Percentiles rank a stretch among this genome's conserved stretches.
Conservation (phyloP, 1,139 yeast genomes). For the Lodderomyces metapsilosis region DNA sequence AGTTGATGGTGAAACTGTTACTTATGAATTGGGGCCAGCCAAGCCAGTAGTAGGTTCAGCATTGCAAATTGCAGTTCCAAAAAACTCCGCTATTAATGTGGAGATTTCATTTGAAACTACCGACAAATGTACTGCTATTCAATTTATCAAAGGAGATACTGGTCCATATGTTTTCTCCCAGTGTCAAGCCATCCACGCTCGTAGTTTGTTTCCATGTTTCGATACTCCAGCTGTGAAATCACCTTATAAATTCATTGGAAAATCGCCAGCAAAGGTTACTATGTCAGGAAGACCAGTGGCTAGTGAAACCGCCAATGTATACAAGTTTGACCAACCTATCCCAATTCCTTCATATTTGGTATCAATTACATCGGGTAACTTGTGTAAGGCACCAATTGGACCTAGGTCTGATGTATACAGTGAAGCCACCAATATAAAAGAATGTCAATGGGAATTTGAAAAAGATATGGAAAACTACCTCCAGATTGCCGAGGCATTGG, state of each 20-base stretch:
- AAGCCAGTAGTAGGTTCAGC: conserved; percentile 34
- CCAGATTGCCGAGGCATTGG: conserved; percentile 31
- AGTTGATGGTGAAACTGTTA: conserved; percentile 21
- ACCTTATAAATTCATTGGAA: conserved; percentile 28
- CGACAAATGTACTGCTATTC: conserved; percentile 37
- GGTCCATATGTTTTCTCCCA: conserved; percentile 43
- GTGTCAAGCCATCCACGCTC: conserved; percentile 45
- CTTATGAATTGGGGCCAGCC: conserved; percentile 19
- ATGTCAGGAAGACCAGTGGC: conserved; percentile 37
- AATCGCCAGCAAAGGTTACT: conserved; percentile 31
- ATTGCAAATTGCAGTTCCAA: conserved; percentile 21
- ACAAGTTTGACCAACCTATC: conserved; percentile 31
- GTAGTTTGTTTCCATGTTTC: conserved; percentile 43
- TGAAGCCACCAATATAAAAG: conserved; percentile 25
- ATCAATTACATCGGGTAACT: conserved; percentile 35
- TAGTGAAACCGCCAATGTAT: conserved; percentile 12
- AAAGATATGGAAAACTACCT: conserved; percentile 36
- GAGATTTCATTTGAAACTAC: conserved; percentile 32
- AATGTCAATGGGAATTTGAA: conserved; percentile 38
- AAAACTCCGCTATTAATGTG: conserved; percentile 13
- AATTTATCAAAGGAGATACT: conserved; percentile 38
- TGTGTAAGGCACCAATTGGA: conserved; percentile 30
- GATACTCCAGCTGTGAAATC: conserved; percentile 44
- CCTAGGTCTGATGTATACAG: conserved; percentile 35
- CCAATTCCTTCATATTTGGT: conserved; percentile 39